These are phyloP conservation scores for Komagataea norvegica DNA, from an alignment of 1,139 yeast genomes.

Conservation along the genomic window DNA sequence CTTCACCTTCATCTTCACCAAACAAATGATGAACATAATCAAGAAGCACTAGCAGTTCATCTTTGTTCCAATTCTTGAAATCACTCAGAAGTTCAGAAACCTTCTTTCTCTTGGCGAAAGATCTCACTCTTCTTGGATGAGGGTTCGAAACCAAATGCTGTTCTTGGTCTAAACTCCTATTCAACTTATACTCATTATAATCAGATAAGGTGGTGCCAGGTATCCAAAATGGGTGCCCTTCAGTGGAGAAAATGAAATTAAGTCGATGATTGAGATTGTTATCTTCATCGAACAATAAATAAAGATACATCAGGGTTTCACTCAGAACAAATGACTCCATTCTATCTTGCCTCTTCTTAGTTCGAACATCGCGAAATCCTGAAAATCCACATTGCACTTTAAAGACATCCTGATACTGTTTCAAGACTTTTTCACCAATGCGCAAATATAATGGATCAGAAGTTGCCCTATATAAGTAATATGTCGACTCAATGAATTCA, in stretches of 20 bases:
- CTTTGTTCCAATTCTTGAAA: constrained; percentile 13
- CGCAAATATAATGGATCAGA: constrained; percentile 78
- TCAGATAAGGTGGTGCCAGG: constrained; percentile 21
- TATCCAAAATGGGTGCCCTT: constrained; percentile 89
- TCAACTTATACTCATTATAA: constrained; percentile 18
- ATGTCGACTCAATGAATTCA: constrained; percentile 85
- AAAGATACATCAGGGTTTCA: constrained; percentile 83
- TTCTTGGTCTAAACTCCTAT: neutral
- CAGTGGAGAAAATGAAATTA: constrained; percentile 74
- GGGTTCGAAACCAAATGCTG: neutral
- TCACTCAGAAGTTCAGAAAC: constrained; percentile 7
- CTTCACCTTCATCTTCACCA: constrained; percentile 3
- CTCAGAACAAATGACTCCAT: constrained; percentile 91
- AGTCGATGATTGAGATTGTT: constrained; percentile 50
- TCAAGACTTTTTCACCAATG: constrained; percentile 62
- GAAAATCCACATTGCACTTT: constrained; percentile 72
- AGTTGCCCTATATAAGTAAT: constrained; percentile 78
- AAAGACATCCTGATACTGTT: constrained; percentile 48
- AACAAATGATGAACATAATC: constrained; percentile 14
- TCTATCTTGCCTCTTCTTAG: constrained; percentile 62
- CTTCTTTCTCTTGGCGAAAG: neutral
- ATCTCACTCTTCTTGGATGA: neutral
- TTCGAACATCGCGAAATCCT: constrained; percentile 67
- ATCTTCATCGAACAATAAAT: constrained; percentile 65
- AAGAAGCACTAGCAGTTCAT: constrained; percentile 12